Percentiles rank a stretch among this genome's conserved stretches.
These are phyloP conservation scores for Podospora appendiculata DNA, from an alignment of 495 filamentous ascomycete genomes.

Conservation along the genomic window DNA sequence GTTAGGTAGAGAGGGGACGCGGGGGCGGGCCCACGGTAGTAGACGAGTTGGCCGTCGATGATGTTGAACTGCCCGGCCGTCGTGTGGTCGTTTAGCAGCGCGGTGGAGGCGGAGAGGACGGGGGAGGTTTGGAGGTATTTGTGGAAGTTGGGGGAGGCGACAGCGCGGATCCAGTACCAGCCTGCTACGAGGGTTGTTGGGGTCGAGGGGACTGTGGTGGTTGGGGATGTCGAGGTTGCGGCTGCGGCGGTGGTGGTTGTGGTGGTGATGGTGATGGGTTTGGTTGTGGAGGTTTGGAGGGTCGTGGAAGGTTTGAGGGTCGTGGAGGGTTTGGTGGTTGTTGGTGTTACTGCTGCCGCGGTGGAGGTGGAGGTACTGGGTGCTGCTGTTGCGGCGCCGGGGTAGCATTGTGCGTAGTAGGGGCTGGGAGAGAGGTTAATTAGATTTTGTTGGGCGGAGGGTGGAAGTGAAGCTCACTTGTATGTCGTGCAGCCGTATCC, in stretches of 20 bases:
- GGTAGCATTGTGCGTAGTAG: constrained; percentile 13
- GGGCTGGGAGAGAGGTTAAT: not conserved
- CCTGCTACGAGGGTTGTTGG: constrained; percentile 33
- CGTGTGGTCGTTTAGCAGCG: constrained; percentile 30
- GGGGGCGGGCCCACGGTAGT: constrained; percentile 15
- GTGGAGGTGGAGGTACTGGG: not conserved
- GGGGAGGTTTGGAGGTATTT: constrained; percentile 41
- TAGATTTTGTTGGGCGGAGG: not conserved
- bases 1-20: constrained; percentile 11
- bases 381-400: constrained; percentile 4
- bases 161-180: constrained; percentile 46
- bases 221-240: not conserved
- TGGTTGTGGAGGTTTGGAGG: not conserved
- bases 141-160: constrained; percentile 43
- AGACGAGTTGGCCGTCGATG: constrained; percentile 37
- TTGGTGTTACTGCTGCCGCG: not conserved
- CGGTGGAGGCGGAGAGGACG: constrained; percentile 20
- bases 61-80: constrained; percentile 45
- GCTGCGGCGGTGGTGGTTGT: constrained; percentile 22
- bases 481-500: constrained; percentile 12
- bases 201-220: constrained; percentile 19
- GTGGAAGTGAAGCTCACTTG: constrained; percentile 5
- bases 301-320: too few relatives aligned
- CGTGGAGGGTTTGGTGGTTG: too few relatives aligned
- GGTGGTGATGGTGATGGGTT: constrained; percentile 4